phyloP scores from a whole-genome alignment of 108 stramenopile species.

The Asterionellopsis glacialis region DNA sequence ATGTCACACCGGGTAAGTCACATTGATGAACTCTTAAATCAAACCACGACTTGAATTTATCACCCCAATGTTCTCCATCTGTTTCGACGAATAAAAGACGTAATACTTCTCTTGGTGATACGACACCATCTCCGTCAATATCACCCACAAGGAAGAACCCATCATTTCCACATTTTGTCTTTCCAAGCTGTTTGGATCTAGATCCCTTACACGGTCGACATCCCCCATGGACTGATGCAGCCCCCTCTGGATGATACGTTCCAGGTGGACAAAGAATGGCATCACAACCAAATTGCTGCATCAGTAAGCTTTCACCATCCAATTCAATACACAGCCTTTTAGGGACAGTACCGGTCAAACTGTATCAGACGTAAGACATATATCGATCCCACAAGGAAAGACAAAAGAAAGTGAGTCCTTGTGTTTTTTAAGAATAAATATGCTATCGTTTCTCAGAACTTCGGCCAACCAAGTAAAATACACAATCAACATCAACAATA shows the following conservation, averaged over 20 bases:
- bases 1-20: slow-evolving; percentile 48
- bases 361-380: no score
- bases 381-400: no score
- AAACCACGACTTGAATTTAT: slow-evolving; percentile 38
- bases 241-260: slow-evolving; percentile 56
- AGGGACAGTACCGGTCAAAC: no score
- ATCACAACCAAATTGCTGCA: slow-evolving; percentile 56
- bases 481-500: no score
- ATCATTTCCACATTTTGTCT: slow-evolving; percentile 26
- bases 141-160: slow-evolving; percentile 39
- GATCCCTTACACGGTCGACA: slow-evolving; percentile 34
- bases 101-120: slow-evolving; percentile 50
- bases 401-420: no score
- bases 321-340: slow-evolving; percentile 12
- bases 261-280: slow-evolving; percentile 56
- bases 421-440: no score
- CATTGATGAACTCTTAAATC: slow-evolving; percentile 29
- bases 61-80: slow-evolving; percentile 48
- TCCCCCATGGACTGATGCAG: slow-evolving; percentile 26
- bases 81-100: slow-evolving; percentile 39
- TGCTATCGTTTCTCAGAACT: no score
- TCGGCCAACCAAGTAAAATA: no score
- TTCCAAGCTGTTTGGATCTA: slow-evolving; percentile 28
- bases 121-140: slow-evolving; percentile 47
- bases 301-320: slow-evolving; percentile 19